Evolutionary conservation across 164 flowering plant genomes (phyloP).

Genomic region (Brasenia schreberi): DNA sequence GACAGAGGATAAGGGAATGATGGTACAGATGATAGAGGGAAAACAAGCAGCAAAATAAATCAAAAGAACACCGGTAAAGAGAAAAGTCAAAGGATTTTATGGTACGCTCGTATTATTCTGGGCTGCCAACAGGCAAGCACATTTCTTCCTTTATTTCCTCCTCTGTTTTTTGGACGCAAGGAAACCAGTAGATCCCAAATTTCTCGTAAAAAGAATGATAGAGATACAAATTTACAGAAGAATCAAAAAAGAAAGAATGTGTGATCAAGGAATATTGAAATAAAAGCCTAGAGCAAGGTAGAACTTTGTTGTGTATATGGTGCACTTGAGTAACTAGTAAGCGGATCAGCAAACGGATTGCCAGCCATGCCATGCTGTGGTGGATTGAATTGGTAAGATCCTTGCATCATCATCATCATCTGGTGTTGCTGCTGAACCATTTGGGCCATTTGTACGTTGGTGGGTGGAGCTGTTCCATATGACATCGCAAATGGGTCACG

Average conservation of each 20-base stretch:
- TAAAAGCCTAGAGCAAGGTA: conserved; percentile 20
- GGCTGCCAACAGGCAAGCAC: background rate
- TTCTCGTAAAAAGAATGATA: background rate
- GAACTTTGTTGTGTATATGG: conserved; percentile 34
- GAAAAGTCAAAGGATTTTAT: background rate
- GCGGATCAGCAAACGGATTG: conserved; percentile 85
- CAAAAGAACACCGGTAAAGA: no score
- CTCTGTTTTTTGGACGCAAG: background rate
- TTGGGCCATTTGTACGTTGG: conserved; percentile 71
- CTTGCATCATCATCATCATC: conserved; percentile 35
- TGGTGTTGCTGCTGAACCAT: conserved; percentile 48
- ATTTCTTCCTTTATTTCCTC: background rate
- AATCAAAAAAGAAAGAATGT: no score
- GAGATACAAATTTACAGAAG: background rate
- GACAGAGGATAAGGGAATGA: no score
- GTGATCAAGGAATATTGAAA: background rate
- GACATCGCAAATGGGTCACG: conserved; percentile 66
- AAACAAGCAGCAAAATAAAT: no score
- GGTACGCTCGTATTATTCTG: background rate
- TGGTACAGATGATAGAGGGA: no score
- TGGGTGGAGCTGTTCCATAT: conserved; percentile 54
- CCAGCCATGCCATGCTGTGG: conserved; percentile 22
- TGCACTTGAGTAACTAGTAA: conserved; percentile 18
- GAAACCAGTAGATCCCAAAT: no score
- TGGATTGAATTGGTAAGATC: conserved; percentile 24